Evolutionary conservation across 441 rosid species (phyloP).

Genomic region (Syzygium syzygioides): DNA sequence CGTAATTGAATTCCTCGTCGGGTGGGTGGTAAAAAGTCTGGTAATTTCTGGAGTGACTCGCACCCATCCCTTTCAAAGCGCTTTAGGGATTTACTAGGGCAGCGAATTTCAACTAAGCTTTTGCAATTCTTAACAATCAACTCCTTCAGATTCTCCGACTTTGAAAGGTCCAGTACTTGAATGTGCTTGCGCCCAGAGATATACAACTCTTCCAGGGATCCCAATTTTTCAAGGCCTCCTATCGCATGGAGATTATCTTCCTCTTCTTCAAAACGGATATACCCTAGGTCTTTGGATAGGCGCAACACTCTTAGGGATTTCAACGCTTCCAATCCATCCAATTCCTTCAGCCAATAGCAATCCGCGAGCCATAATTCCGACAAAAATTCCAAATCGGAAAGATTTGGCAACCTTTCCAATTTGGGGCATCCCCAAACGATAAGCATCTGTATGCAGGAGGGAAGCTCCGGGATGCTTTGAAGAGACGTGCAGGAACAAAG

Average conservation of each 20-base stretch:
- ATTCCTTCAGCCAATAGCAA: not conserved
- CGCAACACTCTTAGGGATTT: accelerated
- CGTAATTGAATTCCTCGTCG: too few species aligned
- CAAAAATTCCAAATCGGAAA: not conserved
- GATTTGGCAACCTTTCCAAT: not conserved
- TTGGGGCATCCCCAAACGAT: accelerated
- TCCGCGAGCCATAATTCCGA: accelerated
- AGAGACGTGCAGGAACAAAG: accelerated
- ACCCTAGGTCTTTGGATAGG: not conserved
- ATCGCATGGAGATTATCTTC: not conserved
- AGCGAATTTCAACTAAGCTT: not conserved
- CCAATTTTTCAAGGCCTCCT: not conserved
- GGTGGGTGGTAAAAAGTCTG: not conserved
- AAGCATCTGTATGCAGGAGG: accelerated
- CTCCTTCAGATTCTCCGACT: accelerated
- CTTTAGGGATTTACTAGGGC: accelerated
- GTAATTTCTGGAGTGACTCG: not conserved
- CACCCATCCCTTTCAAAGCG: accelerated
- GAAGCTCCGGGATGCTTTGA: not conserved
- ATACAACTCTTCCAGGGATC: accelerated
- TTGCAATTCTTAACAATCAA: accelerated
- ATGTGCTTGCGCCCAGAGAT: not conserved
- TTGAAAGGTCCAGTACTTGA: not conserved
- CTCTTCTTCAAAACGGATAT: accelerated
- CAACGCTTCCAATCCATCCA: not conserved